These are phyloP conservation scores for Coelastrella sp. DNA, from an alignment of 139 green algal species.

Conservation along the genomic window DNA sequence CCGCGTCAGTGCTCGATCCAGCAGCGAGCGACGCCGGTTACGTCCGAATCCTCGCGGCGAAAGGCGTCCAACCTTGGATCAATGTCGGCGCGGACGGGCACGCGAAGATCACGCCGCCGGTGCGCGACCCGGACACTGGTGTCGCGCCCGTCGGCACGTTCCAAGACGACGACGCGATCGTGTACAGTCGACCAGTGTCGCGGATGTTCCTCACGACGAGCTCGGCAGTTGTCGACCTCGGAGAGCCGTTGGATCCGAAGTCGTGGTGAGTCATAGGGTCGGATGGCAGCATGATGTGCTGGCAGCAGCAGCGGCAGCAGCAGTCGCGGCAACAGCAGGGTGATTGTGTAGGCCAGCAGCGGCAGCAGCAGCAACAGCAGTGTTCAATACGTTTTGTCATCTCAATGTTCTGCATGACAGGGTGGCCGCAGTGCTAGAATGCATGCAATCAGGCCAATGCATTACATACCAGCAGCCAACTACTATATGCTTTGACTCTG, in stretches of 20 bases:
- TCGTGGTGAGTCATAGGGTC: no score
- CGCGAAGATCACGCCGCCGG: background rate
- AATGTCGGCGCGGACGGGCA: background rate
- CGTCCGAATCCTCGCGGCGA: constrained; percentile 2
- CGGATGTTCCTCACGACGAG: background rate
- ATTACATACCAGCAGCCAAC: no score
- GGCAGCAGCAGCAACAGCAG: background rate
- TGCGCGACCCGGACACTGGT: background rate
- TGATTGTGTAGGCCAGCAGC: no score
- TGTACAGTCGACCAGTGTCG: background rate
- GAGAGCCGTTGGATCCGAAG: background rate
- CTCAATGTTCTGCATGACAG: no score
- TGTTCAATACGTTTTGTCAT: background rate
- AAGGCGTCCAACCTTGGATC: background rate
- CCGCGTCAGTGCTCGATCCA: background rate
- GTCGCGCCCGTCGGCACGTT: constrained; percentile 14
- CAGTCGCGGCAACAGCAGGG: no score
- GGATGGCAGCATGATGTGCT: background rate
- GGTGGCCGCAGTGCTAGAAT: no score
- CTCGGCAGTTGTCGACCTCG: background rate
- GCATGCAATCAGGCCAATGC: no score
- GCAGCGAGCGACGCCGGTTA: background rate
- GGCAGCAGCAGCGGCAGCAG: background rate
- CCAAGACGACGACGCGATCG: constrained; percentile 23
- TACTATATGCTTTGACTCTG: background rate